A percentile compares a stretch with the other conserved stretches of the same genome.
Conservation (phyloP, 2,329 filamentous ascomycete species). For the Raffaelea ambrosiae region DNA sequence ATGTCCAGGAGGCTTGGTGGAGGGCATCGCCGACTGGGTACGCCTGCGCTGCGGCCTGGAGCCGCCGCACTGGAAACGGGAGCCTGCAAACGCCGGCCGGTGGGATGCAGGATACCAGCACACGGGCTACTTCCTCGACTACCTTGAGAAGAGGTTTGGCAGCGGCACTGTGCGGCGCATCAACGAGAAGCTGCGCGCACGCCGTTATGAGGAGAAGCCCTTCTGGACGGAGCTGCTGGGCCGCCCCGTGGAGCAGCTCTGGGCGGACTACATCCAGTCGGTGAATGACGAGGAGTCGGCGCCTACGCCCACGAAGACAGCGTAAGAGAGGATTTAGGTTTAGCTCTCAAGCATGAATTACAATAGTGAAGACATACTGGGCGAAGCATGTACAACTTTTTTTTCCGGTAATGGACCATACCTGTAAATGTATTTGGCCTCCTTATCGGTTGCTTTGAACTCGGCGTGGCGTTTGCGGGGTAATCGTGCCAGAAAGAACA, state of each 20-base stretch:
- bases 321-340: too few relatives aligned
- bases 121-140: slow-evolving; percentile 86
- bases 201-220: slow-evolving; percentile 52
- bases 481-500: too few relatives aligned
- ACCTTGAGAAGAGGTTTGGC: slow-evolving; percentile 62
- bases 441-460: too few relatives aligned
- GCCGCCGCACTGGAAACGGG: slow-evolving; percentile 75
- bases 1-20: slow-evolving; percentile 70
- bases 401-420: too few relatives aligned
- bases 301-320: too few relatives aligned
- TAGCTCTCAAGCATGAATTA: too few relatives aligned
- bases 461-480: too few relatives aligned
- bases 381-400: too few relatives aligned
- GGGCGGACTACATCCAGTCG: slow-evolving; percentile 57
- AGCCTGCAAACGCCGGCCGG: slow-evolving; percentile 32
- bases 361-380: too few relatives aligned
- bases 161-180: slow-evolving; percentile 51
- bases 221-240: slow-evolving; percentile 67
- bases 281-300: slow-evolving; percentile 7
- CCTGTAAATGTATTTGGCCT: too few relatives aligned
- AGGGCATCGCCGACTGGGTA: slow-evolving; percentile 92
- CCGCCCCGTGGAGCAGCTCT: slow-evolving; percentile 57
- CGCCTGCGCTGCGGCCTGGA: slow-evolving; percentile 62
- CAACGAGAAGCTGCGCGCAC: slow-evolving; percentile 58
- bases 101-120: slow-evolving; percentile 90